Conservation (phyloP, 1,284 basidiomycete genomes). For the Cryptococcus sp. region DNA sequence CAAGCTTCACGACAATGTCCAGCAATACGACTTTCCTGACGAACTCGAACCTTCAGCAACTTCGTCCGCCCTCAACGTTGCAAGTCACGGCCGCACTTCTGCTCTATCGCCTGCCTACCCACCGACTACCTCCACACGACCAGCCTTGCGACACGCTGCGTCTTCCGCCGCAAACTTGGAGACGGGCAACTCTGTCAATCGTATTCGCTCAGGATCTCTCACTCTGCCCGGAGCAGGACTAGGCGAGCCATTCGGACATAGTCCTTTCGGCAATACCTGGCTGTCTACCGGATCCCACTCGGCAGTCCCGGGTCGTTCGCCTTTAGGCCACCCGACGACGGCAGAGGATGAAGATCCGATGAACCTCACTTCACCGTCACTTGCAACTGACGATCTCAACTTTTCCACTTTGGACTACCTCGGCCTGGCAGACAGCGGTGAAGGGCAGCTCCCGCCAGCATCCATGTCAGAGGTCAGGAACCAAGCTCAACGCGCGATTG, state of each 20-base stretch:
- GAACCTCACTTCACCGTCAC: slow-evolving; percentile 63
- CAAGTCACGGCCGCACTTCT: slow-evolving; percentile 34
- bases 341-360: slow-evolving; percentile 63
- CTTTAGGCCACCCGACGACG: slow-evolving; percentile 28
- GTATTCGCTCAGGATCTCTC: slow-evolving; percentile 84
- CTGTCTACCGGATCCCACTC: slow-evolving; percentile 58
- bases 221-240: slow-evolving; percentile 71
- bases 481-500: slow-evolving; percentile 83
- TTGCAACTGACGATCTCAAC: slow-evolving; percentile 77
- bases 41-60: slow-evolving; percentile 15
- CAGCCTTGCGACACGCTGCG: slow-evolving; percentile 72
- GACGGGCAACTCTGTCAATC: slow-evolving; percentile 62
- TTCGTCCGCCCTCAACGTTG: slow-evolving; percentile 14
- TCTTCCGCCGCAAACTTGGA: slow-evolving; percentile 61
- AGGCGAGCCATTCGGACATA: slow-evolving; percentile 78
- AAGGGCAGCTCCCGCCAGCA: slow-evolving; percentile 62
- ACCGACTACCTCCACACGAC: slow-evolving; percentile 54
- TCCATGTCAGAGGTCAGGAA: slow-evolving; percentile 80
- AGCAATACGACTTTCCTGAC: slow-evolving; percentile 20
- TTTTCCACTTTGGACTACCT: slow-evolving; percentile 93
- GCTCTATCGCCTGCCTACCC: slow-evolving; percentile 44
- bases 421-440: slow-evolving; percentile 66
- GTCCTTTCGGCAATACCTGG: slow-evolving; percentile 83
- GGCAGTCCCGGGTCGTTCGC: slow-evolving; percentile 26
- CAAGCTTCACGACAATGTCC: slow-evolving; percentile 40